Conservation (phyloP, 805 yeast genomes). For the Kuraishia piskuri region DNA sequence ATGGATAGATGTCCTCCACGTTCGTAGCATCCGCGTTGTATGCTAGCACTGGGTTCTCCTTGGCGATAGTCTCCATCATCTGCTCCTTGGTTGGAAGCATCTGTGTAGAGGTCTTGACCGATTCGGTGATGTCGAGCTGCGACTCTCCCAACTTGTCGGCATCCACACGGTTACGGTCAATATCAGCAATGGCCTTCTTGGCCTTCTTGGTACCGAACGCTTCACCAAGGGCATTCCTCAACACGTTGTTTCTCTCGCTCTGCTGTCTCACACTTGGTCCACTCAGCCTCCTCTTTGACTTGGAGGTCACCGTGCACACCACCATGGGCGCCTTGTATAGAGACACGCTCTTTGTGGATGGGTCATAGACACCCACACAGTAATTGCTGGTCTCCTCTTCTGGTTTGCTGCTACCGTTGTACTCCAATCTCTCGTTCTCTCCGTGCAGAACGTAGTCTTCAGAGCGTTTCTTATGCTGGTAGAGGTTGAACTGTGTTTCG, state of each 20-base stretch:
- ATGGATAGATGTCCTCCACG: constrained; percentile 77
- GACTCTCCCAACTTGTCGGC: constrained; percentile 61
- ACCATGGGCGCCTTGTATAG: constrained; percentile 55
- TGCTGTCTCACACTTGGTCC: constrained; percentile 61
- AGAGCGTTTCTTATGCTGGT: constrained; percentile 32
- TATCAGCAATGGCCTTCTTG: constrained; percentile 75
- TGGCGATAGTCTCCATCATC: constrained; percentile 45
- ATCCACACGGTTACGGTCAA: constrained; percentile 80
- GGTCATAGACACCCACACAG: constrained; percentile 73
- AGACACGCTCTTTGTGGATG: constrained; percentile 52
- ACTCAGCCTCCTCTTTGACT: constrained; percentile 41
- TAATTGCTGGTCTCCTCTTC: constrained; percentile 37
- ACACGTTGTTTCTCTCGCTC: constrained; percentile 39
- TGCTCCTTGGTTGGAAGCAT: constrained; percentile 66
- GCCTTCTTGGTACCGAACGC: constrained; percentile 97
- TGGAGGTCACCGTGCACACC: constrained; percentile 55
- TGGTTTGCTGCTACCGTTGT: constrained; percentile 44
- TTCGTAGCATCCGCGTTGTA: constrained; percentile 72
- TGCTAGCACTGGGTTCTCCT: constrained; percentile 77
- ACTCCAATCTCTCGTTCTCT: constrained; percentile 63
- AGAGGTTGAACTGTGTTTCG: constrained; percentile 54
- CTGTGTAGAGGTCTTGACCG: constrained; percentile 61
- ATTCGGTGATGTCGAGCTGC: constrained; percentile 76
- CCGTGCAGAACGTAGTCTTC: constrained; percentile 57
- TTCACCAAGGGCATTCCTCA: constrained; percentile 84